phyloP scores from a whole-genome alignment of 257 asterid species.

The Marsdenia floribunda region DNA sequence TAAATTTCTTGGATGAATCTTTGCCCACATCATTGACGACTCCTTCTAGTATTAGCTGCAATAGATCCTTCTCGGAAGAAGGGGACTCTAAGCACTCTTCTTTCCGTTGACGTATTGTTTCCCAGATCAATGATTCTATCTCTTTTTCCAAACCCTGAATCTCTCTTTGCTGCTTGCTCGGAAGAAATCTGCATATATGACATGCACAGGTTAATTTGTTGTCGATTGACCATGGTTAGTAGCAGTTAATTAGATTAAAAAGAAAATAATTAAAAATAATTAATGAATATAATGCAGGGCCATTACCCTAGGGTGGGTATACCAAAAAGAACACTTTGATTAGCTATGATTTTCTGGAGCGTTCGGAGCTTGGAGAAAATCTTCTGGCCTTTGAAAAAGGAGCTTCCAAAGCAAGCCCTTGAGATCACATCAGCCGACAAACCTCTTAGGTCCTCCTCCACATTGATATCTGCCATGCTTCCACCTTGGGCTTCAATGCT shows the following conservation, averaged over 20 bases:
- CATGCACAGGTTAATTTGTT: not conserved
- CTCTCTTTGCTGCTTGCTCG: constrained; percentile 42
- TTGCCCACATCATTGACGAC: constrained; percentile 47
- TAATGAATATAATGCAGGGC: not conserved
- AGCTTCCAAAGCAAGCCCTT: constrained; percentile 82
- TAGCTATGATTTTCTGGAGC: constrained; percentile 56
- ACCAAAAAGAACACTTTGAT: constrained; percentile 55
- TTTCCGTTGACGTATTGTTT: constrained; percentile 46
- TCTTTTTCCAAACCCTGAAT: constrained; percentile 57
- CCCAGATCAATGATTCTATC: constrained; percentile 66
- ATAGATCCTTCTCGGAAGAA: constrained; percentile 44
- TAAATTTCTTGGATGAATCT: constrained; percentile 52
- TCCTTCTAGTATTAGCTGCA: constrained; percentile 65
- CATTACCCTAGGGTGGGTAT: constrained; percentile 44
- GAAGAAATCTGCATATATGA: constrained; percentile 28
- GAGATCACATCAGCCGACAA: constrained; percentile 83
- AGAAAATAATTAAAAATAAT: not conserved
- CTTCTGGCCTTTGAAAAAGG: constrained; percentile 55
- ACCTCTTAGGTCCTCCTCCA: constrained; percentile 61
- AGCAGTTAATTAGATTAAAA: not conserved
- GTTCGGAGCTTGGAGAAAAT: constrained; percentile 77
- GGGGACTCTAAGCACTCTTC: constrained; percentile 31
- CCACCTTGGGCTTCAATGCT: constrained; percentile 36
- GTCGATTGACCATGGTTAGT: not conserved
- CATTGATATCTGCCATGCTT: constrained; percentile 45